Conservation (phyloP, 306 rosid genomes). For the Cucumis sativus region Cucumber_9930_V3 NC_026659.2:21612501-21613000, state of each 20-base stretch:
- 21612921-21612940: no score
- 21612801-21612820: conserved; percentile 59
- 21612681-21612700: conserved; percentile 58
- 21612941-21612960: not conserved
- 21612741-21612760: conserved; percentile 51
- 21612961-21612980: no score
- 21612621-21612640: conserved; percentile 53
- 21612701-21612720: conserved; percentile 57
- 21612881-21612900: not conserved
- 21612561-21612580: no score
- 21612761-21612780: conserved; percentile 41
- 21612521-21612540: not conserved
- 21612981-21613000: not conserved
- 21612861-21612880: no score
- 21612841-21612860: no score
- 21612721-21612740: conserved; percentile 62
- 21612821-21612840: conserved; percentile 49
- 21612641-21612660: conserved; percentile 58
- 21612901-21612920: not conserved
- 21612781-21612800: conserved; percentile 72
- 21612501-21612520: not conserved
- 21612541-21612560: not conserved
- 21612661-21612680: conserved; percentile 62
- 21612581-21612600: not conserved
- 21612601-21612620: conserved; percentile 7